phyloP scores from a whole-genome alignment of 495 filamentous ascomycete species.

The Copromyces sp. region DNA sequence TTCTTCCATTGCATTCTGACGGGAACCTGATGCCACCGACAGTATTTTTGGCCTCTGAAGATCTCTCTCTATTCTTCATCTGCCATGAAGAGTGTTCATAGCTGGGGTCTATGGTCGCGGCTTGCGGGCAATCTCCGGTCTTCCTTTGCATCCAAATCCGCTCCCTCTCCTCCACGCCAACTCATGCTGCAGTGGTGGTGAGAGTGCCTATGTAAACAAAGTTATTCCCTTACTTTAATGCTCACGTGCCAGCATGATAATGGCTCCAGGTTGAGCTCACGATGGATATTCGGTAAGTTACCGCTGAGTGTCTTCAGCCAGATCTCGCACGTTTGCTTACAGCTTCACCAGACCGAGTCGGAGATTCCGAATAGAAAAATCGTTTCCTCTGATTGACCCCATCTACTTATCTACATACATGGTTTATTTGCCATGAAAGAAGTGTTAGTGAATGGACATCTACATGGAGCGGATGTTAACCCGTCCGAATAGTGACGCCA shows the following conservation, averaged over 20 bases:
- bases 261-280: neutral
- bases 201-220: neutral
- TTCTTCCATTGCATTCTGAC: too few species aligned
- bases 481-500: neutral
- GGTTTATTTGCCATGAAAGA: too few species aligned
- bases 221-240: neutral
- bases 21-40: too few species aligned
- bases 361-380: neutral
- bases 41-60: too few species aligned
- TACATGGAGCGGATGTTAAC: neutral
- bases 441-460: neutral
- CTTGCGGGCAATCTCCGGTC: neutral
- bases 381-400: neutral
- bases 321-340: neutral
- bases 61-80: too few species aligned
- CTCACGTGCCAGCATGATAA: neutral
- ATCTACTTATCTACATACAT: neutral
- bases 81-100: too few species aligned
- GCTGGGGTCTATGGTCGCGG: neutral
- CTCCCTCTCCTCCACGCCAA: neutral
- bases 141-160: neutral
- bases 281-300: neutral
- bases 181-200: neutral
- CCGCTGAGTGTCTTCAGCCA: slow-evolving; percentile 2
- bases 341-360: neutral